These are phyloP conservation scores for Canavalia gladiata DNA, from an alignment of 306 rosid genomes.

Conservation along the genomic window DNA sequence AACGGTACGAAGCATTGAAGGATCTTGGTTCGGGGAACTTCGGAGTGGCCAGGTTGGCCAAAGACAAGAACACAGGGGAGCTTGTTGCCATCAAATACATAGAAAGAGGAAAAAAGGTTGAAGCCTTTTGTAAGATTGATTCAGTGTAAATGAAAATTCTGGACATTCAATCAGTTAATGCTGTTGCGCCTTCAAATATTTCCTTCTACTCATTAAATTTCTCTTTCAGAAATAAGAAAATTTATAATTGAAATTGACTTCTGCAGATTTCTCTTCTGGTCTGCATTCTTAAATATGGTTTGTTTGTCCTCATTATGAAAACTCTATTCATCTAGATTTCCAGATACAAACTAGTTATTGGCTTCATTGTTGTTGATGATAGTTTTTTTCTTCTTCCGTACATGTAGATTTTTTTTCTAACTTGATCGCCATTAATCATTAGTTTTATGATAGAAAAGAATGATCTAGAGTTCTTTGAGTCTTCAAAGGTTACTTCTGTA, in stretches of 20 bases:
- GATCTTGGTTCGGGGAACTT: conserved; percentile 92
- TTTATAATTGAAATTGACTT: not conserved
- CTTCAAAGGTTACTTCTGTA: conserved; percentile 4
- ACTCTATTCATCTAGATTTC: not conserved
- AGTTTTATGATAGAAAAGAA: not conserved
- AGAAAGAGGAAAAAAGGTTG: conserved; percentile 85
- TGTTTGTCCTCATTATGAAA: not conserved
- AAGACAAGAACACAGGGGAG: conserved; percentile 76
- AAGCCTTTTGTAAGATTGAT: not conserved
- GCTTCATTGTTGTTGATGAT: not conserved
- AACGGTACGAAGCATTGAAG: conserved; percentile 76
- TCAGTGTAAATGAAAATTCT: not conserved
- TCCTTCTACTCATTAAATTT: not conserved
- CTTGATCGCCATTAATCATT: not conserved
- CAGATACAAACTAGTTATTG: not conserved
- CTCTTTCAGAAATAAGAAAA: conserved; percentile 6
- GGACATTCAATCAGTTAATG: not conserved
- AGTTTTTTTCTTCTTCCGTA: not conserved
- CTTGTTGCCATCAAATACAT: conserved; percentile 94
- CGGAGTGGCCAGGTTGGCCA: conserved; percentile 89
- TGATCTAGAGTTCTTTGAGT: conserved; percentile 17
- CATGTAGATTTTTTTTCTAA: not conserved
- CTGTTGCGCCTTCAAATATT: not conserved
- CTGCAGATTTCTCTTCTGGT: conserved; percentile 17
- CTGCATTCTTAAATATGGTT: not conserved